Evolutionary conservation across 768 basidiomycete species (phyloP), one percentile per base, ranked within the genome.

Genomic region (Lactarius sp.): DNA sequence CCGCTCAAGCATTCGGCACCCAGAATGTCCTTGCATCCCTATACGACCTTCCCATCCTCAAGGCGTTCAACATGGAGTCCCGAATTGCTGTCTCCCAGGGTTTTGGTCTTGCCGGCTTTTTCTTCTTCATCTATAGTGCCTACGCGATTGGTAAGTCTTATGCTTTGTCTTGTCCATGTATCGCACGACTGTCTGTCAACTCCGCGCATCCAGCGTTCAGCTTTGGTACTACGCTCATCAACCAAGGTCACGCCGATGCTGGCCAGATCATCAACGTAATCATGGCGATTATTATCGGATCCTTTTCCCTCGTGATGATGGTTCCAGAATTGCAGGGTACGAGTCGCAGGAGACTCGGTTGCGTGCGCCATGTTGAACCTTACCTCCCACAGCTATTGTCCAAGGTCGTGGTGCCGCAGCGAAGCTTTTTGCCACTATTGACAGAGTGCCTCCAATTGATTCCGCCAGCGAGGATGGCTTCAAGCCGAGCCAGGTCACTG

Each of bases 341-440:
- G 75, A 59, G 27, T 33, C 47, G 2, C 12, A 13, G 9, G 20
- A 49, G 13, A 13, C 22, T 49, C 3, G 22, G 13, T 27, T 27
- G 20, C 22, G 47, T 49, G 6, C 47, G 5, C 1, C 12, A 18
- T 12, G 46, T 41, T 9, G 16, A 22, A 27, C 10, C 64, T 56
- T 44, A 5, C 56, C 41, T 22, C 18, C 36, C 36, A 18, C 71
- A 85, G 92, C 92, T 12, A 76, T 98, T 66, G 82, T 83, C 14
- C 83, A 86, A 65, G 94, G 83, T 37, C 84, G 85, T 65, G 90
- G 84, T 16, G 94, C 94, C 27, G 94, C 92, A n/a, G 89, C 89
- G n/a, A 97, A 96, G 73, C 78, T 98, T 6, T 96, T 81, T 71
- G 78, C 82, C 20, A 95, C 94, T 4, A 97, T 98, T 66, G 91